Conservation (phyloP, 208 protist genomes). For the Leptomonas pyrrhocoris region DNA sequence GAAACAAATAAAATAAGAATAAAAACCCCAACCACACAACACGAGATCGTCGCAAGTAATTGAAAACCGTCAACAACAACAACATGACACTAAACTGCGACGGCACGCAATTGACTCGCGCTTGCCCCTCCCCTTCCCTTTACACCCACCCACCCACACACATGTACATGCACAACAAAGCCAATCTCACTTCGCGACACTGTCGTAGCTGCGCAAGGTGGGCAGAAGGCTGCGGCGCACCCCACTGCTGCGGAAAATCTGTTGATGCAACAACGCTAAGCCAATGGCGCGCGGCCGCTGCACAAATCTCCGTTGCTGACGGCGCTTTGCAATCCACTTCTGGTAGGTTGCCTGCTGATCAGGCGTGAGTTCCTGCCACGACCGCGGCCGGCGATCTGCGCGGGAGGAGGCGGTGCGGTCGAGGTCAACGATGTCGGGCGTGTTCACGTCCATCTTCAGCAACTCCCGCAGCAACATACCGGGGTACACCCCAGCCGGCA, state of each 20-base stretch:
- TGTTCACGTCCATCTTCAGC: constrained; percentile 85
- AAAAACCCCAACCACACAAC: no score
- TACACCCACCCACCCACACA: no score
- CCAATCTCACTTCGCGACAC: constrained; percentile 64
- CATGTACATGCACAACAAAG: neutral
- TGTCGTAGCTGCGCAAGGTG: constrained; percentile 85
- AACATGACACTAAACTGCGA: no score
- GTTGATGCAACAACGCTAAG: constrained; percentile 80
- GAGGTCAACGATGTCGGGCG: constrained; percentile 75
- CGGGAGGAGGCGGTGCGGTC: constrained; percentile 41
- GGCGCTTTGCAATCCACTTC: constrained; percentile 60
- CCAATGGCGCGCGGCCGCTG: constrained; percentile 65
- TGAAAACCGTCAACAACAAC: no score
- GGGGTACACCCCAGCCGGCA: constrained; percentile 73
- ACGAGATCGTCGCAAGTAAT: no score
- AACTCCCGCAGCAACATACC: constrained; percentile 84
- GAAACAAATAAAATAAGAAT: no score
- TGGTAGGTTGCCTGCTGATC: constrained; percentile 64
- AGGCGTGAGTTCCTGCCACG: constrained; percentile 42
- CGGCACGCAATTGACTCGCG: no score
- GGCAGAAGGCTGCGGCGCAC: constrained; percentile 78
- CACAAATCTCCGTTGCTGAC: constrained; percentile 56
- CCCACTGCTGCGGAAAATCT: constrained; percentile 86
- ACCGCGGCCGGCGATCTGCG: constrained; percentile 48
- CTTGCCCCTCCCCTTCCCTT: no score